Conservation (phyloP, 257 asterid species). For the Capsicum pubescens region DNA sequence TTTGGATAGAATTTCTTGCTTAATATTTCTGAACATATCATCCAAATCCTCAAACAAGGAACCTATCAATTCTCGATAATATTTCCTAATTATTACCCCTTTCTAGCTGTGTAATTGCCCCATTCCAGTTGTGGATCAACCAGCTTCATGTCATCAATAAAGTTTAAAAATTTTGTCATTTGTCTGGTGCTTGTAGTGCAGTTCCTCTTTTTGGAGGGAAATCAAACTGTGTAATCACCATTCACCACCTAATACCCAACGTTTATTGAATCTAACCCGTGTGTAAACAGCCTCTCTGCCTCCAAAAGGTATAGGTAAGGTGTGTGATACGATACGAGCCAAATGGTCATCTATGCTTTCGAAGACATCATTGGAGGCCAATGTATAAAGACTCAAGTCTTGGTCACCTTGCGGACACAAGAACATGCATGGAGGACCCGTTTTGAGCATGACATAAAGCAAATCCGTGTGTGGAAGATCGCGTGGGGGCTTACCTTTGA, state of each 20-base stretch:
- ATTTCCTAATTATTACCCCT: background rate
- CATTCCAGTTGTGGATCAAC: background rate
- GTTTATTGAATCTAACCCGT: background rate
- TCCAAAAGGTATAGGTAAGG: too few species aligned
- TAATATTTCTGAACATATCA: background rate
- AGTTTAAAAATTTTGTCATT: constrained; percentile 7
- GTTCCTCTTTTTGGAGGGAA: constrained; percentile 16
- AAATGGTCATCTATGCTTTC: too few species aligned
- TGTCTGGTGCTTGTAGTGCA: background rate
- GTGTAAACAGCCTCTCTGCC: too few species aligned
- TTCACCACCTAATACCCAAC: background rate
- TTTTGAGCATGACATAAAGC: too few species aligned
- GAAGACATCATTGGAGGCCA: too few species aligned
- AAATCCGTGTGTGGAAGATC: too few species aligned
- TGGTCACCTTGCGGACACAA: too few species aligned
- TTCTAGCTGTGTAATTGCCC: background rate
- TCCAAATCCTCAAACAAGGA: background rate
- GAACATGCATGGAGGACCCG: too few species aligned
- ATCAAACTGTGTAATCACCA: background rate
- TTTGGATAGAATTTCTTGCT: background rate
- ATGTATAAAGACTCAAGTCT: too few species aligned
- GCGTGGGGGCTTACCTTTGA: too few species aligned
- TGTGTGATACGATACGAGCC: too few species aligned
- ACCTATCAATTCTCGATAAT: constrained; percentile 4
- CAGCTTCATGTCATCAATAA: constrained; percentile 10